Evolutionary conservation across 2,329 filamentous ascomycete species (phyloP).

Genomic region (Atkinsonella hypoxylon): DNA sequence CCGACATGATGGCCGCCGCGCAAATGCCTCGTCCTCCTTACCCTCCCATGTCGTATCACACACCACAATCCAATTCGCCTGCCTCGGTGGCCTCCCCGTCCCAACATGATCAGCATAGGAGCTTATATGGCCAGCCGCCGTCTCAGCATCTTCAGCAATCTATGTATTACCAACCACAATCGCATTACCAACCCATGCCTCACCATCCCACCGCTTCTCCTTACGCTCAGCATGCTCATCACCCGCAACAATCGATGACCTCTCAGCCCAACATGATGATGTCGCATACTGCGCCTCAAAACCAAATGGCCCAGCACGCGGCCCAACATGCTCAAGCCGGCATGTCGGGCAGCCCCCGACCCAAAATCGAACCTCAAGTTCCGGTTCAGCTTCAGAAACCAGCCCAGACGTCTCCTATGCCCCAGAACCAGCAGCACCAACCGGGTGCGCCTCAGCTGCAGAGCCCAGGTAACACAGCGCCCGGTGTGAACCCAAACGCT

Average conservation of each 20-base stretch:
- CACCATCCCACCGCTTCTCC: slow-evolving; percentile 47
- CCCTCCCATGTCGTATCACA: slow-evolving; percentile 83
- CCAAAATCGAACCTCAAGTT: slow-evolving; percentile 52
- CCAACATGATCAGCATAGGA: slow-evolving; percentile 78
- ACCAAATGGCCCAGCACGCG: slow-evolving; percentile 47
- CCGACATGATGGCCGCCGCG: slow-evolving; percentile 55
- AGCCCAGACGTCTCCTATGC: slow-evolving; percentile 31
- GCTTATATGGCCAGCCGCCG: slow-evolving; percentile 69
- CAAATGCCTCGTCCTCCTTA: slow-evolving; percentile 67
- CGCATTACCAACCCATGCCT: slow-evolving; percentile 55
- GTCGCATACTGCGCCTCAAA: slow-evolving; percentile 46
- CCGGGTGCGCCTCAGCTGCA: slow-evolving; percentile 27
- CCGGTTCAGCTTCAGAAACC: slow-evolving; percentile 48
- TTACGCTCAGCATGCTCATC: slow-evolving; percentile 45
- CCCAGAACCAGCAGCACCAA: slow-evolving; percentile 25
- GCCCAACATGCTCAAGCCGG: slow-evolving; percentile 40
- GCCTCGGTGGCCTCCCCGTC: slow-evolving; percentile 85
- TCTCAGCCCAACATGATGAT: slow-evolving; percentile 57
- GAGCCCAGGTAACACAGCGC: slow-evolving; percentile 23
- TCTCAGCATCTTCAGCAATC: slow-evolving; percentile 68
- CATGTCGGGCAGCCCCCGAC: slow-evolving; percentile 49
- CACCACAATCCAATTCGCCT: slow-evolving; percentile 88
- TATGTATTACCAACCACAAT: slow-evolving; percentile 61
- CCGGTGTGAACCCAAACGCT: slow-evolving; percentile 71
- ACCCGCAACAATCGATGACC: slow-evolving; percentile 38